Conservation (phyloP, 208 protist genomes). For the Wallacemonas sp. region DNA sequence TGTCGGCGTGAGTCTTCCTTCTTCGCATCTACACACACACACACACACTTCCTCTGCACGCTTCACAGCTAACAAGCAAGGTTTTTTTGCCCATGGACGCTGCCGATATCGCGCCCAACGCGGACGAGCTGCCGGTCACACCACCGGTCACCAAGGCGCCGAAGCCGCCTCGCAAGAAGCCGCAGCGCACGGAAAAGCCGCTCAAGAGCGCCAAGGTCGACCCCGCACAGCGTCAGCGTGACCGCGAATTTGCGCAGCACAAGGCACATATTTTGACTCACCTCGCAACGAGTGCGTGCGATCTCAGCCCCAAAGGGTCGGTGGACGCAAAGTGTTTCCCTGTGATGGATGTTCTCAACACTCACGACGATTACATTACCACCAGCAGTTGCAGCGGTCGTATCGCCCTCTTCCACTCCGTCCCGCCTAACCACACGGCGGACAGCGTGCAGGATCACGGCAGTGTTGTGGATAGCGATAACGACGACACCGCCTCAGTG, state of each 20-base stretch:
- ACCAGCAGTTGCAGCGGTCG: slow-evolving; percentile 89
- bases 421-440: neutral
- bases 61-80: neutral
- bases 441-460: neutral
- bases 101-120: neutral
- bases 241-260: slow-evolving; percentile 70
- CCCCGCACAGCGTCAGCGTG: slow-evolving; percentile 33
- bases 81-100: neutral
- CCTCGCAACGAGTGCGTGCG: slow-evolving; percentile 61
- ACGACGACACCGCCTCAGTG: neutral
- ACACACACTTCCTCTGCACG: neutral
- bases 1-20: too few relatives aligned
- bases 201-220: neutral
- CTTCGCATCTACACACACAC: slow-evolving; percentile 6
- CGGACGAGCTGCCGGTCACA: slow-evolving; percentile 15
- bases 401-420: slow-evolving; percentile 85
- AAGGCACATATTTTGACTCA: slow-evolving; percentile 65
- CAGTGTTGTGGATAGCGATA: neutral
- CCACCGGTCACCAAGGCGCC: slow-evolving; percentile 2
- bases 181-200: slow-evolving; percentile 1
- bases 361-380: slow-evolving; percentile 75
- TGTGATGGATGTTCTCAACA: slow-evolving; percentile 75
- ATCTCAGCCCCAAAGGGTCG: slow-evolving; percentile 55
- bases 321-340: slow-evolving; percentile 77
- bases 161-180: slow-evolving; percentile 32